phyloP scores from a whole-genome alignment of 1,284 basidiomycete genomes.

The Cryptococcus sp. region DNA sequence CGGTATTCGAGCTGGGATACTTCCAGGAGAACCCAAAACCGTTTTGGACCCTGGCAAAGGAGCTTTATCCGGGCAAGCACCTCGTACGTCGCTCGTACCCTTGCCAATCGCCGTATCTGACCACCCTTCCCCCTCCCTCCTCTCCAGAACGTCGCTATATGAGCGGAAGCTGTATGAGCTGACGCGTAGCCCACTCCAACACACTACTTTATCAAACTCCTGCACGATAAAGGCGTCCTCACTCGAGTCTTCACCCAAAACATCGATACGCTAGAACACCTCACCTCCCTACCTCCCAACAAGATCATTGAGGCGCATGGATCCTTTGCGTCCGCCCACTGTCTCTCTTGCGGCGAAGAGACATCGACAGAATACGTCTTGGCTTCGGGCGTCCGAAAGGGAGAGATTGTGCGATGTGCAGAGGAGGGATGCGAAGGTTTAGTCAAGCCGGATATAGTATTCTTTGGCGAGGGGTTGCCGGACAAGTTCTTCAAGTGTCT shows the following conservation, averaged over 20 bases:
- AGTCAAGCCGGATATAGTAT: conserved; percentile 91
- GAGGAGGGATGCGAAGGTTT: conserved; percentile 56
- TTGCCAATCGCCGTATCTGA: conserved; percentile 36
- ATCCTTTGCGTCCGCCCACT: conserved; percentile 75
- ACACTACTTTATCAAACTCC: conserved; percentile 72
- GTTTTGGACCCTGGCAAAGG: conserved; percentile 83
- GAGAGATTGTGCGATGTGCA: conserved; percentile 60
- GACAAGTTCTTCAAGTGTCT: conserved; percentile 43
- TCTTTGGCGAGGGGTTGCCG: conserved; percentile 70
- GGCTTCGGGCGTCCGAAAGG: conserved; percentile 55
- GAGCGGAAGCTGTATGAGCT: too few species aligned
- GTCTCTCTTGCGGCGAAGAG: conserved; percentile 60
- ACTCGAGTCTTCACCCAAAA: conserved; percentile 42
- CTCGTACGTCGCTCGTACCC: conserved; percentile 17
- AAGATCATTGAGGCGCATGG: conserved; percentile 92
- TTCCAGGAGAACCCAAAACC: conserved; percentile 44
- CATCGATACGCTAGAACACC: conserved; percentile 87
- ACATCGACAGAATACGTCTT: conserved; percentile 64
- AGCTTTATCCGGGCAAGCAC: conserved; percentile 64
- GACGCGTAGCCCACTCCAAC: conserved; percentile 63
- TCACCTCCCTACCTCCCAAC: conserved; percentile 67
- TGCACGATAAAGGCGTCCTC: conserved; percentile 32
- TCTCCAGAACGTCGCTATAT: too few species aligned
- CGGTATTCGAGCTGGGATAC: conserved; percentile 52
- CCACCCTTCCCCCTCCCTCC: too few species aligned